These are phyloP conservation scores for Chlamydomonas eustigma DNA, from an alignment of 139 green algal genomes.

Conservation along the genomic window DNA sequence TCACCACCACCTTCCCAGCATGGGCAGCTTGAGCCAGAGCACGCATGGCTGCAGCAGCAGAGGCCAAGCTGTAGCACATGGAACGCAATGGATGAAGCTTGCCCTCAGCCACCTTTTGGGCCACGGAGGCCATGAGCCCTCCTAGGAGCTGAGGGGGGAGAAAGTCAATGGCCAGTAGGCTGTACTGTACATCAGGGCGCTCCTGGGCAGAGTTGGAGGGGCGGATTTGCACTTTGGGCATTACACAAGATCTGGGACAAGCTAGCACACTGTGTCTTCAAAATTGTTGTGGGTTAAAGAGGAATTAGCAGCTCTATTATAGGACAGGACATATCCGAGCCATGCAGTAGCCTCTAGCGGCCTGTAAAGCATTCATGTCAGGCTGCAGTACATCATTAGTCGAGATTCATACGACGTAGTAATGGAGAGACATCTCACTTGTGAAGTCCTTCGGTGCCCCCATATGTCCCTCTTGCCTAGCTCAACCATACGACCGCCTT, in stretches of 20 bases:
- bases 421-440: neutral
- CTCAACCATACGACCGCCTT: conserved; percentile 67
- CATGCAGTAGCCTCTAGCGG: too few relatives aligned
- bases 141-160: conserved; percentile 53
- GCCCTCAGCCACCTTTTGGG: conserved; percentile 22
- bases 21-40: conserved; percentile 48
- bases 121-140: conserved; percentile 28
- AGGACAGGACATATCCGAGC: too few relatives aligned
- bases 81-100: conserved; percentile 31
- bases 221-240: too few relatives aligned
- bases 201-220: conserved; percentile 36
- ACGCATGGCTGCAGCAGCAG: conserved; percentile 46
- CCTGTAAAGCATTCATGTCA: too few relatives aligned
- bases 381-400: too few relatives aligned
- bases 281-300: too few relatives aligned
- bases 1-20: conserved; percentile 10
- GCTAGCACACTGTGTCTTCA: too few relatives aligned
- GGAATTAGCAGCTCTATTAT: too few relatives aligned
- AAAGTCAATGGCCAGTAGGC: conserved; percentile 84
- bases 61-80: conserved; percentile 36
- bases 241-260: too few relatives aligned
- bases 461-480: conserved; percentile 91
- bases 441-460: conserved; percentile 8
- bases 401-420: too few relatives aligned
- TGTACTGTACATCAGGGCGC: conserved; percentile 71